These are phyloP conservation scores for Paracamarosporium sp. DNA, from an alignment of 2,329 filamentous ascomycete genomes.

Conservation along the genomic window DNA sequence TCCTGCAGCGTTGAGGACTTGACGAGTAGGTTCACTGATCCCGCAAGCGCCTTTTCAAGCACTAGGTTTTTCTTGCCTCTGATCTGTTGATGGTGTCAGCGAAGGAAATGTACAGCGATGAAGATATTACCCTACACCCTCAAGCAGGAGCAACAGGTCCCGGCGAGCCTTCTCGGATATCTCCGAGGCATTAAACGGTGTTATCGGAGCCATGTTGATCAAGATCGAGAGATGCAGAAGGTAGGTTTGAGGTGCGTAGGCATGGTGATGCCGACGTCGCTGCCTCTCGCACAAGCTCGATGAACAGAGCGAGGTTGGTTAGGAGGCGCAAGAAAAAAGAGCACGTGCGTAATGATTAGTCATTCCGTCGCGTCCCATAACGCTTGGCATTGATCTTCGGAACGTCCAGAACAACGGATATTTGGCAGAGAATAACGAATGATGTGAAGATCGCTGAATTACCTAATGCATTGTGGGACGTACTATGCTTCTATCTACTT, in stretches of 20 bases:
- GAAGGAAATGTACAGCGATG: constrained; percentile 28
- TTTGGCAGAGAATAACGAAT: neutral
- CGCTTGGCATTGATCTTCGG: neutral
- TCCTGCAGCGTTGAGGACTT: constrained; percentile 96
- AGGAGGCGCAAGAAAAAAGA: neutral
- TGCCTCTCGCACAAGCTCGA: constrained; percentile 6
- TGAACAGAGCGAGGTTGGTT: constrained; percentile 1
- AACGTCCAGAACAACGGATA: neutral
- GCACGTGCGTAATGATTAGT: constrained; percentile 14
- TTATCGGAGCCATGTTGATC: constrained; percentile 69
- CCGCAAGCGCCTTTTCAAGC: constrained; percentile 87
- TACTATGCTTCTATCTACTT: constrained; percentile 17
- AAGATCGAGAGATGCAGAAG: constrained; percentile 1
- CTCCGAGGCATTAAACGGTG: constrained; percentile 75
- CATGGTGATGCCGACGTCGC: constrained; percentile 14
- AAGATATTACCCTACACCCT: constrained; percentile 78
- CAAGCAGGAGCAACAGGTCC: constrained; percentile 87
- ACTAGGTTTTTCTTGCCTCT: constrained; percentile 99
- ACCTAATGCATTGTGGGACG: neutral
- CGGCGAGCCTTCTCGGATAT: constrained; percentile 83
- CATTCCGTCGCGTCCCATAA: neutral
- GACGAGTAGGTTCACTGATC: constrained; percentile 87
- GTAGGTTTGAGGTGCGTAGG: neutral
- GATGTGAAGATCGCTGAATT: no score
- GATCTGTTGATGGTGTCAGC: constrained; percentile 66